phyloP scores from a whole-genome alignment of 179 eudicot genomes.

The Beta lomatogona region DNA sequence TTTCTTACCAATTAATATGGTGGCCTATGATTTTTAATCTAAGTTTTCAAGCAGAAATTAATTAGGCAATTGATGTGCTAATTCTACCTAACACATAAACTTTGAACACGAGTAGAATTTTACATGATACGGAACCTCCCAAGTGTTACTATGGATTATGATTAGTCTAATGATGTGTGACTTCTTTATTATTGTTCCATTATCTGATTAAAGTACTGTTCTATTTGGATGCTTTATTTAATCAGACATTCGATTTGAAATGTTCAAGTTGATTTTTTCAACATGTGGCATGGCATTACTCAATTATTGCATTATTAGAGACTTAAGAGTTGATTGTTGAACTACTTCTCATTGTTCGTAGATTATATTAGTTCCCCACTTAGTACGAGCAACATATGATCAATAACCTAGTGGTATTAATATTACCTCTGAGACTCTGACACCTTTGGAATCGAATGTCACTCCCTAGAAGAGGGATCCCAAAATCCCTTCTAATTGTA shows the following conservation, averaged over 20 bases:
- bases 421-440: too few species aligned
- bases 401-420: too few species aligned
- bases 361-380: background rate
- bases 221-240: background rate
- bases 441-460: too few species aligned
- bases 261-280: background rate
- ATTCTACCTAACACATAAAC: constrained; percentile 34
- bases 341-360: too few species aligned
- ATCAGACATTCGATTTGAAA: constrained; percentile 5
- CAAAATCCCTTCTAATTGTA: too few species aligned
- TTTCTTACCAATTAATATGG: constrained; percentile 15
- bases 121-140: background rate
- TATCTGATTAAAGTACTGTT: constrained; percentile 4
- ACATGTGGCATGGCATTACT: background rate
- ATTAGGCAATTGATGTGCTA: constrained; percentile 33
- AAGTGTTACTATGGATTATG: constrained; percentile 23
- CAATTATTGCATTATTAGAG: constrained; percentile 3
- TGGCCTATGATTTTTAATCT: constrained; percentile 20
- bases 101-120: constrained; percentile 17
- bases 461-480: too few species aligned
- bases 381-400: too few species aligned
- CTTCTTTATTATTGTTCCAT: constrained; percentile 10
- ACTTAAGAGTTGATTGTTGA: too few species aligned
- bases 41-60: constrained; percentile 23
- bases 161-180: constrained; percentile 11